Evolutionary conservation across 208 protist genomes (phyloP).

Genomic region (Vickermania ingenoplastis): DNA sequence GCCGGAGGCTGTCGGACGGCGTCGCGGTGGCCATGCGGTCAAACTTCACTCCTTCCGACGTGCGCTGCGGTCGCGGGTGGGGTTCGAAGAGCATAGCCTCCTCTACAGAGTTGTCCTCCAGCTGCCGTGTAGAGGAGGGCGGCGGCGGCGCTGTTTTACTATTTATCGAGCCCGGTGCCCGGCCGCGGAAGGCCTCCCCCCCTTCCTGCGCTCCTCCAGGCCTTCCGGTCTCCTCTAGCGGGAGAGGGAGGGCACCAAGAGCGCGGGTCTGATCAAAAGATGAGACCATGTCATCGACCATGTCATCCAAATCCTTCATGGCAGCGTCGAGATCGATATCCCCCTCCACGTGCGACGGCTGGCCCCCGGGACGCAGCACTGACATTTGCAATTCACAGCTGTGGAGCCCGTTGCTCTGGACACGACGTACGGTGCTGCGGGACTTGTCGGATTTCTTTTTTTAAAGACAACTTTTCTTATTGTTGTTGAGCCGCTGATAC

Average conservation of each 20-base stretch:
- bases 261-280: not conserved
- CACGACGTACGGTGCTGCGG: no score
- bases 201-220: not conserved
- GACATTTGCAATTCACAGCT: no score
- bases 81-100: no score
- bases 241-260: not conserved
- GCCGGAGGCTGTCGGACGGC: not conserved
- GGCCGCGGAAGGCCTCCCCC: not conserved
- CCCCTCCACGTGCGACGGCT: no score
- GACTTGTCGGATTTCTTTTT: no score
- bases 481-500: no score
- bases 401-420: no score
- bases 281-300: constrained; percentile 1
- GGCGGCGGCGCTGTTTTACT: not conserved
- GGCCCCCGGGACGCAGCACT: no score
- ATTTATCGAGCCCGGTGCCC: not conserved
- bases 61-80: no score
- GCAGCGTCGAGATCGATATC: no score
- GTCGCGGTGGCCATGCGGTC: not conserved
- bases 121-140: not conserved
- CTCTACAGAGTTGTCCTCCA: not conserved
- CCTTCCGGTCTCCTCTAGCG: not conserved
- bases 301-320: not conserved
- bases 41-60: not conserved
- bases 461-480: no score